A percentile compares a stretch with the other conserved stretches of the same genome.
These are phyloP conservation scores for Fusarium metavorans DNA, from an alignment of 2,329 filamentous ascomycete species.

Conservation along the genomic window DNA sequence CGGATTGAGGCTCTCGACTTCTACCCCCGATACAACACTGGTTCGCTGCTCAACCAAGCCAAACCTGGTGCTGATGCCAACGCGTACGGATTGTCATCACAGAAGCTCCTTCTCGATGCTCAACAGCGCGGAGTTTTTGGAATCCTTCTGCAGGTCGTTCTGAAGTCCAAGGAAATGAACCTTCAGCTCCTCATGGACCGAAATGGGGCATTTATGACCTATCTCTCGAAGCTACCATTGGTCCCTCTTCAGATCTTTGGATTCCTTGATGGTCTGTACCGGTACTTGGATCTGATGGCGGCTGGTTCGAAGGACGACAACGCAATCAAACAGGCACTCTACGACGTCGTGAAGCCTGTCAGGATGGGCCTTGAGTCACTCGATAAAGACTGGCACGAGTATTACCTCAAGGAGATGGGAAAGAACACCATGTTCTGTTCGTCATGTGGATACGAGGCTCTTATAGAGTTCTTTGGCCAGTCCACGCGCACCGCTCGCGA, in stretches of 20 bases:
- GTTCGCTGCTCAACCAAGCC: constrained; percentile 18
- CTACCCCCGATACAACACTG: constrained; percentile 48
- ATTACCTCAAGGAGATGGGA: constrained; percentile 45
- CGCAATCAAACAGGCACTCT: constrained; percentile 37
- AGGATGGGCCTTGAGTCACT: constrained; percentile 42
- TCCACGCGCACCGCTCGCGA: constrained; percentile 3
- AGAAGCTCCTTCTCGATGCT: background rate
- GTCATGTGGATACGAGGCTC: constrained; percentile 51
- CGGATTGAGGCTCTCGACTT: constrained; percentile 49
- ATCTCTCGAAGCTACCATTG: constrained; percentile 46
- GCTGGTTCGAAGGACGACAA: background rate
- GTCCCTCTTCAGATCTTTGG: constrained; percentile 42
- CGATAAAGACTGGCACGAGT: constrained; percentile 35
- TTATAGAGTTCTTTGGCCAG: constrained; percentile 47
- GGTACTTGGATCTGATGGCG: constrained; percentile 41
- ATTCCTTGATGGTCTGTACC: constrained; percentile 51
- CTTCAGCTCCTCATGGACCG: constrained; percentile 48
- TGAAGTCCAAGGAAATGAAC: constrained; percentile 48
- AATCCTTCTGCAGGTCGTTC: constrained; percentile 50
- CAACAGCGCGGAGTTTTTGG: constrained; percentile 49
- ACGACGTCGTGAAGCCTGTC: constrained; percentile 51
- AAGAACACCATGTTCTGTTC: constrained; percentile 45
- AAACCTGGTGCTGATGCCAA: background rate
- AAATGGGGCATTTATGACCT: constrained; percentile 47
- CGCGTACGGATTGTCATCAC: constrained; percentile 50